Evolutionary conservation across 176 grass and related monocot species (phyloP), one percentile per base, ranked within the genome.

Genomic region (Oryza brachyantha): DNA sequence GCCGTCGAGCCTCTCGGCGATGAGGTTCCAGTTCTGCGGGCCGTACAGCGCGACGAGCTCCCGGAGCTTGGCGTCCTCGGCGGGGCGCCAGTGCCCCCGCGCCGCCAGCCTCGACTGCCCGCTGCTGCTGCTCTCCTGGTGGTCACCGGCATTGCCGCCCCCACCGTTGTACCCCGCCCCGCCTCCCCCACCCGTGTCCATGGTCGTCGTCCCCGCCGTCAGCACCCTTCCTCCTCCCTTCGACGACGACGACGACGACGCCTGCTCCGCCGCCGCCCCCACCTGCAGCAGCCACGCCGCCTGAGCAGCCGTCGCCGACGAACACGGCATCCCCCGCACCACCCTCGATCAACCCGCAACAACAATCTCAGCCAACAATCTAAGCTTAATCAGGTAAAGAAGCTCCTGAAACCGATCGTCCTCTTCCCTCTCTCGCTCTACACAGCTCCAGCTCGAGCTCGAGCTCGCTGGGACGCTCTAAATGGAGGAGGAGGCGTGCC

Each of bases 21-120:
- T 99, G 71, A 95, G 87, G 79, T 95, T 95, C 96, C 96, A 99
- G 85, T 99, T 95, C 72, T 95, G 92, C 8, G 96, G 96, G 0
- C 96, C 96, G 69, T 95, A 87, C 25, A 89, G 74, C 0, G 86
- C 90, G 11, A 99, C 96, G 42, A 99, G 88, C 58, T 99, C 90
- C 1, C 84, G 91, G 77, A 99, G 96, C 81, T 91, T 95, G 48
- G 86, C 72, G 85, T 99, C 96, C 69, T 99, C 96, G 13, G 90
- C 88, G 25, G 90, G 92, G 61, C 88, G 86, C 96, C 96, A 99
- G 74, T 99, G 96, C 31, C 95, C 92, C 60, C 91, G 88, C 19
- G 87, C 89, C 8, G 84, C 90, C 1, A 92, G 85, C 80, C 91
- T 84, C 3, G 89, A 88, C 81, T 94, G 86, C 10, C 84, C 89